Conservation (phyloP, 768 basidiomycete genomes). For the Cantharellus anzutake region DNA sequence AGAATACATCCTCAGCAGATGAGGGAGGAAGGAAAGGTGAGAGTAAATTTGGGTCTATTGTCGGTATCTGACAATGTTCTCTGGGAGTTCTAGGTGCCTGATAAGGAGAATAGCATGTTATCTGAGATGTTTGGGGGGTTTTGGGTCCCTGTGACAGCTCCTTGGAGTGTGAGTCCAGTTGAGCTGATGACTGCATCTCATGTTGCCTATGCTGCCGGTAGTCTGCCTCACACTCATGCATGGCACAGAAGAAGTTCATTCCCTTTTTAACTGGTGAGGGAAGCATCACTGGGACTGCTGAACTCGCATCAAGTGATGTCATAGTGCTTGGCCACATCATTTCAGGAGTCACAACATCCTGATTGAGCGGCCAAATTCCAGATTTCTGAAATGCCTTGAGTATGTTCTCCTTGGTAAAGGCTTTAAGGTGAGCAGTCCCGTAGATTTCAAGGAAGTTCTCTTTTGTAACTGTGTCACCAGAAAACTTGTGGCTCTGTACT, state of each 20-base stretch:
- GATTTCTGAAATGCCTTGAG: constrained; percentile 15
- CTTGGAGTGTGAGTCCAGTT: background rate
- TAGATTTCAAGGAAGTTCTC: constrained; percentile 16
- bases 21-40: background rate
- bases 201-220: background rate
- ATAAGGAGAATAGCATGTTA: background rate
- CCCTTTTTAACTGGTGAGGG: background rate
- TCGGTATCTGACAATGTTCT: background rate
- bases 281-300: background rate
- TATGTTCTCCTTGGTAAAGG: constrained; percentile 16
- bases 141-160: background rate
- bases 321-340: constrained; percentile 17
- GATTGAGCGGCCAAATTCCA: constrained; percentile 16
- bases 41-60: background rate
- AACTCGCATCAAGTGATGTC: constrained; percentile 10
- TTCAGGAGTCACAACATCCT: constrained; percentile 11
- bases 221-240: no score
- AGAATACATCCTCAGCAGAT: background rate
- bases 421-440: constrained; percentile 11
- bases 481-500: constrained; percentile 7
- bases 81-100: background rate
- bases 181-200: background rate
- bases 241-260: background rate
- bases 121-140: background rate
- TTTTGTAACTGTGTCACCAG: constrained; percentile 12